A percentile compares a stretch with the other conserved stretches of the same genome.
phyloP scores from a whole-genome alignment of 257 asterid genomes.

The Solanum chilense region DNA sequence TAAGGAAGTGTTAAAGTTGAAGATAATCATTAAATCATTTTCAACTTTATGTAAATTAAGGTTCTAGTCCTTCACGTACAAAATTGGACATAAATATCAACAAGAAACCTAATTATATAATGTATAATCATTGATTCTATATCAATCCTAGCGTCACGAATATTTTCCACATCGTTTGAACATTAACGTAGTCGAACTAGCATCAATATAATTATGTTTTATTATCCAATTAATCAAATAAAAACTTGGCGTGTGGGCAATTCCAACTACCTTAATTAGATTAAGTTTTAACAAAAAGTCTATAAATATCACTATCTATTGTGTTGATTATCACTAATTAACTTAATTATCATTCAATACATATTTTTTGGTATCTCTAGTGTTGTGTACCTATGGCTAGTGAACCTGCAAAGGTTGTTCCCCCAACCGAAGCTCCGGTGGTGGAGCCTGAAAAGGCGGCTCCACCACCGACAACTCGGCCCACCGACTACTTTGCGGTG shows the following conservation, averaged over 20 bases:
- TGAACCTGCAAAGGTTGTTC: constrained; percentile 1
- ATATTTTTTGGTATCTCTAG: neutral
- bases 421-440: neutral
- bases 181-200: neutral
- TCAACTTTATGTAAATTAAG: neutral
- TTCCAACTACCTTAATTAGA: neutral
- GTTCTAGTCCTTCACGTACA: neutral
- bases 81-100: neutral
- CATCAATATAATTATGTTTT: neutral
- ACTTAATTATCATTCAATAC: neutral
- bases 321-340: neutral
- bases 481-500: constrained; percentile 9
- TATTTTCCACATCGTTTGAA: neutral
- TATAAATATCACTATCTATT: neutral
- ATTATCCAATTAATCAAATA: neutral
- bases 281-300: neutral
- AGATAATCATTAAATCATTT: neutral
- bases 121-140: neutral
- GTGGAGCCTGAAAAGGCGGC: constrained; percentile 11
- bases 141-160: neutral
- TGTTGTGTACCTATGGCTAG: neutral
- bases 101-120: neutral
- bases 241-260: constrained; percentile 17
- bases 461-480: neutral
- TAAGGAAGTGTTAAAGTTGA: neutral